These are phyloP conservation scores for Tieghemostelium lacteum DNA, from an alignment of 78 protist species.

Conservation along the genomic window DNA sequence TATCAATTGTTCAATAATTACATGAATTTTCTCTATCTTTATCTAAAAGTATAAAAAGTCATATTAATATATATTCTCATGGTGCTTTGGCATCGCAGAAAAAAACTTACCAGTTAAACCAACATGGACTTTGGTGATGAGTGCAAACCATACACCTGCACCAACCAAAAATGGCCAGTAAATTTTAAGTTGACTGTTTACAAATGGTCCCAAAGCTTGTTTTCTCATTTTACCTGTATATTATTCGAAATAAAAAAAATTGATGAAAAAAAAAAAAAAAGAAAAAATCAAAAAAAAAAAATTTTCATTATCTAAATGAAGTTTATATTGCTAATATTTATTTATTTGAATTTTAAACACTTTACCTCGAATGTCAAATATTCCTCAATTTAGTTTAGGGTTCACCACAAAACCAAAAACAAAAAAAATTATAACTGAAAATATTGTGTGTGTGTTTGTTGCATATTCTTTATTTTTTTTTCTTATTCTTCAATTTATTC, in stretches of 20 bases:
- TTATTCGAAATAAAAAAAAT: neutral
- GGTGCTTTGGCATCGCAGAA: neutral
- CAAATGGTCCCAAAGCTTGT: conserved; percentile 43
- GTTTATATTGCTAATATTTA: too few species aligned
- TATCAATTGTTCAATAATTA: too few species aligned
- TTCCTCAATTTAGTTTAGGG: too few species aligned
- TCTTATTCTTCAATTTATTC: too few species aligned
- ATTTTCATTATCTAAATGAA: too few species aligned
- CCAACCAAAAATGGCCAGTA: conserved; percentile 74
- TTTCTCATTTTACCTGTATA: conserved; percentile 27
- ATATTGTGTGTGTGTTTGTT: too few species aligned
- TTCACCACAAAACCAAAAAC: too few species aligned
- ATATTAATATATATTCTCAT: neutral
- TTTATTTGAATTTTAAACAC: too few species aligned
- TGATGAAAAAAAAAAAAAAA: neutral
- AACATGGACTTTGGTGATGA: conserved; percentile 45
- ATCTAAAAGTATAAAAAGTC: conserved; percentile 2
- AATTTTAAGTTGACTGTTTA: conserved; percentile 24
- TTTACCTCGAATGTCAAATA: too few species aligned
- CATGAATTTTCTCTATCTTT: conserved; percentile 27
- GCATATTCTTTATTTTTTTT: too few species aligned
- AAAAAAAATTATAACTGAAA: too few species aligned
- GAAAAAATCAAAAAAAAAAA: neutral
- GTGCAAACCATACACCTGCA: conserved; percentile 42
- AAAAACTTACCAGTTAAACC: conserved; percentile 55